Evolutionary conservation across 768 basidiomycete genomes (phyloP).

Genomic region (Agrocybe pediades): DNA sequence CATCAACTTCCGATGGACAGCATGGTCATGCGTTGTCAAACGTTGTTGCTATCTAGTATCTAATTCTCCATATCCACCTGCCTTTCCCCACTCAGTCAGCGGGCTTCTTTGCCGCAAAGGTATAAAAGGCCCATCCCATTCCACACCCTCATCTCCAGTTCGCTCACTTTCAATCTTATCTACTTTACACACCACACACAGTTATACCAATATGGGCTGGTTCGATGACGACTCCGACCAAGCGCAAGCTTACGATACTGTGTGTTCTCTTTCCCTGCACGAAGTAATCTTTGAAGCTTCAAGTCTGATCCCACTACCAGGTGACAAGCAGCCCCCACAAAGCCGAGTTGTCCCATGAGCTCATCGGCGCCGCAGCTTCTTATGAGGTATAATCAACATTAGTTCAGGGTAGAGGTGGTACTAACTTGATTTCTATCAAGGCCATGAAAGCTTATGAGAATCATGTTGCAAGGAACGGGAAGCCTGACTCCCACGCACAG

Average conservation of each 20-base stretch:
- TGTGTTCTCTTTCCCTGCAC: constrained; percentile 12
- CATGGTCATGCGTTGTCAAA: neutral
- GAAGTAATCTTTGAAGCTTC: too few species aligned
- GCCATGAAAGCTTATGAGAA: constrained; percentile 66
- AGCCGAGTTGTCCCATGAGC: constrained; percentile 61
- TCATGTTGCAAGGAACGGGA: constrained; percentile 50
- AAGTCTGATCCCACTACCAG: too few species aligned
- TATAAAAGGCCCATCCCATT: neutral
- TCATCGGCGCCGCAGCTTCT: constrained; percentile 66
- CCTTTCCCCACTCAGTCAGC: neutral
- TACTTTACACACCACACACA: neutral
- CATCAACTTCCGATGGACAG: neutral
- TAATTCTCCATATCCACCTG: neutral
- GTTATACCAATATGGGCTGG: constrained; percentile 39
- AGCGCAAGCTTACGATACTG: constrained; percentile 41
- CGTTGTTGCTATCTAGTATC: too few species aligned
- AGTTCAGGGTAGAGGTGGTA: neutral
- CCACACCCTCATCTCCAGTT: constrained; percentile 5
- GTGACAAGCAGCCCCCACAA: constrained; percentile 53
- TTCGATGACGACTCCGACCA: constrained; percentile 43
- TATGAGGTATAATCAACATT: constrained; percentile 47
- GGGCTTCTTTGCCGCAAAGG: neutral
- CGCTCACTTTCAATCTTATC: constrained; percentile 6
- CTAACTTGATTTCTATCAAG: constrained; percentile 27
- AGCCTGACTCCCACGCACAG: constrained; percentile 47